A percentile compares a stretch with the other conserved stretches of the same genome.
Conservation (phyloP, 768 basidiomycete species). For the Leccinum arenicola region DNA sequence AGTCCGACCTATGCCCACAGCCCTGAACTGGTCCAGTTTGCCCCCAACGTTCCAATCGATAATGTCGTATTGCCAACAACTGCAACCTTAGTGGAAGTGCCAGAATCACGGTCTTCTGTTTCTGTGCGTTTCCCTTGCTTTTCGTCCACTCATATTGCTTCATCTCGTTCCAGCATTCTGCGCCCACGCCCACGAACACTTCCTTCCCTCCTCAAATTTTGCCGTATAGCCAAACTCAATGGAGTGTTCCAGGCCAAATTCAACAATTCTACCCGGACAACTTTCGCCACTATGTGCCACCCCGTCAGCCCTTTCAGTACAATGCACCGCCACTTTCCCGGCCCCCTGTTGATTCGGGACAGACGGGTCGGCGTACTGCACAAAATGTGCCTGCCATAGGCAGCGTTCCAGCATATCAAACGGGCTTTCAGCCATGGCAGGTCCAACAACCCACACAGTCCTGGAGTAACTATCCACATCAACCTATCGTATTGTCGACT, state of each 20-base stretch:
- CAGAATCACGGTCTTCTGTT: constrained; percentile 16
- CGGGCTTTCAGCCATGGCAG: constrained; percentile 5
- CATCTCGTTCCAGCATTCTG: constrained; percentile 11
- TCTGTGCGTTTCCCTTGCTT: constrained; percentile 9
- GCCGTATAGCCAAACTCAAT: constrained; percentile 7
- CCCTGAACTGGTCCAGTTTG: constrained; percentile 13
- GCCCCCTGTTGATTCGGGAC: constrained; percentile 1
- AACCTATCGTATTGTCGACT: background rate
- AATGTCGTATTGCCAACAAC: constrained; percentile 31
- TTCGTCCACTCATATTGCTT: constrained; percentile 6
- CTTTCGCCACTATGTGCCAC: constrained; percentile 6
- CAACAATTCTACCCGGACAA: background rate
- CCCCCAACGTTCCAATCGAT: constrained; percentile 6
- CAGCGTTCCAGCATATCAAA: background rate
- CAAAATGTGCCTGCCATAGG: constrained; percentile 9
- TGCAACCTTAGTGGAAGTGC: constrained; percentile 35
- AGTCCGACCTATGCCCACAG: constrained; percentile 11
- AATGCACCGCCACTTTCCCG: constrained; percentile 1
- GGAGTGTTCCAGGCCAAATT: background rate
- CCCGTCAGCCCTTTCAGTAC: background rate
- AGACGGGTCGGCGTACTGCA: constrained; percentile 11
- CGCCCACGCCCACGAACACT: background rate
- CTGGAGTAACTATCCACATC: constrained; percentile 13
- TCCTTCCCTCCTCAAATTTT: constrained; percentile 1
- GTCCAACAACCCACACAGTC: constrained; percentile 8